Conservation (phyloP, 2,329 filamentous ascomycete species). For the Stemphylium beticola region DNA sequence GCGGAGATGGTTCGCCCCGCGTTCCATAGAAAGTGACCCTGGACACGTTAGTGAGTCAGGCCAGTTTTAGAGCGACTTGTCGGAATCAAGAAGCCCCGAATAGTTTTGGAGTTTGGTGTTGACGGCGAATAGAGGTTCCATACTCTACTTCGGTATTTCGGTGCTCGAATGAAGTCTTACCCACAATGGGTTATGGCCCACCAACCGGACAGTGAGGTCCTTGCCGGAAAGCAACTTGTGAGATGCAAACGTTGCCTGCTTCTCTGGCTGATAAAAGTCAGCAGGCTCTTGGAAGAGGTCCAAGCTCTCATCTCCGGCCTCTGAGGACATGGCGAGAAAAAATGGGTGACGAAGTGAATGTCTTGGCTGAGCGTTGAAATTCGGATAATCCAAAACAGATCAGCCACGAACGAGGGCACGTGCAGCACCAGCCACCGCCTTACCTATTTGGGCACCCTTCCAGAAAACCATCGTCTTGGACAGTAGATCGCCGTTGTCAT, state of each 20-base stretch:
- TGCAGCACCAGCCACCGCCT: conserved; percentile 18
- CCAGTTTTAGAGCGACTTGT: not conserved
- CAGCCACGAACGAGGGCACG: conserved; percentile 15
- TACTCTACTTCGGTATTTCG: not conserved
- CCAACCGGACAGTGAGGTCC: conserved; percentile 73
- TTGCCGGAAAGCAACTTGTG: conserved; percentile 73
- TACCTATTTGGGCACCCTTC: conserved; percentile 16
- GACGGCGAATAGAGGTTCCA: not conserved
- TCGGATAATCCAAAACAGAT: conserved; percentile 21
- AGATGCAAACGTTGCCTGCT: conserved; percentile 73
- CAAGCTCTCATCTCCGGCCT: conserved; percentile 47
- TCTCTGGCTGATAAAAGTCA: conserved; percentile 79
- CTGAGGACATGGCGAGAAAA: conserved; percentile 34
- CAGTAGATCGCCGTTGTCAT: conserved; percentile 14
- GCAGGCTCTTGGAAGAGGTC: conserved; percentile 80
- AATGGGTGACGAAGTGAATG: conserved; percentile 17
- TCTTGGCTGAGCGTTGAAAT: conserved; percentile 26
- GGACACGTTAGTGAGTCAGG: conserved; percentile 23
- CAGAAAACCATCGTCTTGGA: conserved; percentile 10
- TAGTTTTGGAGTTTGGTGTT: not conserved
- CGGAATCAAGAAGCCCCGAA: not conserved
- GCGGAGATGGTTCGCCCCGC: conserved; percentile 78
- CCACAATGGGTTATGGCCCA: conserved; percentile 88
- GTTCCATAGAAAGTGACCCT: conserved; percentile 90
- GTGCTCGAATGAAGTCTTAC: conserved; percentile 52